These are phyloP conservation scores for Penicillium corylophilum DNA, from an alignment of 2,329 filamentous ascomycete species.

Conservation along the genomic window DNA sequence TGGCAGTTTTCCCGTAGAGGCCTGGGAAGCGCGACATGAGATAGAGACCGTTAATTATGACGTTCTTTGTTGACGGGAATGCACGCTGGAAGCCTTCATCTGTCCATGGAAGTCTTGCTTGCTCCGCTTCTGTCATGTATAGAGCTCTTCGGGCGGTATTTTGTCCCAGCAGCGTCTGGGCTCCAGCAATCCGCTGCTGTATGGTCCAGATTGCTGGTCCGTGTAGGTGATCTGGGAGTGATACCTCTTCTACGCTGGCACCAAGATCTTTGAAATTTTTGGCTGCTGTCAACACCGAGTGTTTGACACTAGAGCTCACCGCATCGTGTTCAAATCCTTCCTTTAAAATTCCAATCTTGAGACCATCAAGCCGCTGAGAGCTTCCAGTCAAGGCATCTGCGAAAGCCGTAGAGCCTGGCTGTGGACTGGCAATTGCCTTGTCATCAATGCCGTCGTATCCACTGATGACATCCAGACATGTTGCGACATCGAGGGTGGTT, in stretches of 20 bases:
- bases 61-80: conserved; percentile 46
- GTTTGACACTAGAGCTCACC: conserved; percentile 42
- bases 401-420: conserved; percentile 24
- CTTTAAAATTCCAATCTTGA: conserved; percentile 44
- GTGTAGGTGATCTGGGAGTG: conserved; percentile 49
- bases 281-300: conserved; percentile 45
- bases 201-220: conserved; percentile 52
- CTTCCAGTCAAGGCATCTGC: conserved; percentile 8
- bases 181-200: conserved; percentile 41
- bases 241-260: conserved; percentile 52
- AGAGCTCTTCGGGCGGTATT: conserved; percentile 51
- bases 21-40: conserved; percentile 40
- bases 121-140: conserved; percentile 52
- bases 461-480: conserved; percentile 47
- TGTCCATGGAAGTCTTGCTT: conserved; percentile 48
- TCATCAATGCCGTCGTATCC: conserved; percentile 54
- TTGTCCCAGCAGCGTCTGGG: conserved; percentile 44
- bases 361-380: conserved; percentile 14
- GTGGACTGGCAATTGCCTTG: conserved; percentile 35
- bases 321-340: conserved; percentile 47
- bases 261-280: conserved; percentile 47
- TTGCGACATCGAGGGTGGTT: conserved; percentile 43
- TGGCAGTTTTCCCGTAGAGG: conserved; percentile 44
- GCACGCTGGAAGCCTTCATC: conserved; percentile 51
- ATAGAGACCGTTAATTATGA: conserved; percentile 43